Evolutionary conservation across 306 rosid genomes (phyloP).

Genomic region (Begonia fuchsioides): DNA sequence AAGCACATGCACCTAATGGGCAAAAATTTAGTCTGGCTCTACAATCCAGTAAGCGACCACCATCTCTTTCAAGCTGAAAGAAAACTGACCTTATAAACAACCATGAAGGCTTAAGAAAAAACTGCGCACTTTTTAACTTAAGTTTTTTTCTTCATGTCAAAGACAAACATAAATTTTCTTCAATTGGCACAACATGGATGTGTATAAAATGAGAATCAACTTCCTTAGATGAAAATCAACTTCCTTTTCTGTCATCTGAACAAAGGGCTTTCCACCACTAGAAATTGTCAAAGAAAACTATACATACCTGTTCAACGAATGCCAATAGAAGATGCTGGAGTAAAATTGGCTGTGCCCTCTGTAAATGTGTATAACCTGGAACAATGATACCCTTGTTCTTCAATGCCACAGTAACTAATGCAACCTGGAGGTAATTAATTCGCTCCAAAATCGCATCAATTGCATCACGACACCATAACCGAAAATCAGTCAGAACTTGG

Average conservation of each 20-base stretch:
- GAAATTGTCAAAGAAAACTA: not conserved
- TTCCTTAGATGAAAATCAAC: too few species aligned
- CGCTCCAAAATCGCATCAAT: constrained; percentile 43
- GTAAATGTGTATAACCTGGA: constrained; percentile 91
- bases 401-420: constrained; percentile 46
- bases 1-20: constrained; percentile 95
- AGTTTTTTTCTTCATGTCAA: too few species aligned
- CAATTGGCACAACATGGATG: too few species aligned
- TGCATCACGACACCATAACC: constrained; percentile 86
- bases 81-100: constrained; percentile 11
- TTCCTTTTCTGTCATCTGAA: too few species aligned
- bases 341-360: constrained; percentile 83
- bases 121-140: too few species aligned
- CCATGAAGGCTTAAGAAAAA: constrained; percentile 1
- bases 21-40: constrained; percentile 74
- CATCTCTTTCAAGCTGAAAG: constrained; percentile 84
- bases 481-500: constrained; percentile 65
- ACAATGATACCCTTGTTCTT: constrained; percentile 62
- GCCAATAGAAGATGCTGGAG: constrained; percentile 78
- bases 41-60: constrained; percentile 75
- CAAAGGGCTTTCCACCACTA: too few species aligned
- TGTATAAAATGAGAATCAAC: too few species aligned
- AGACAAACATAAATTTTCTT: too few species aligned
- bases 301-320: constrained; percentile 83
- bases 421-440: constrained; percentile 51